Base-by-base conservation (phyloP, 2,329 filamentous ascomycete species). In the Ramichloridium luteum region DNA sequence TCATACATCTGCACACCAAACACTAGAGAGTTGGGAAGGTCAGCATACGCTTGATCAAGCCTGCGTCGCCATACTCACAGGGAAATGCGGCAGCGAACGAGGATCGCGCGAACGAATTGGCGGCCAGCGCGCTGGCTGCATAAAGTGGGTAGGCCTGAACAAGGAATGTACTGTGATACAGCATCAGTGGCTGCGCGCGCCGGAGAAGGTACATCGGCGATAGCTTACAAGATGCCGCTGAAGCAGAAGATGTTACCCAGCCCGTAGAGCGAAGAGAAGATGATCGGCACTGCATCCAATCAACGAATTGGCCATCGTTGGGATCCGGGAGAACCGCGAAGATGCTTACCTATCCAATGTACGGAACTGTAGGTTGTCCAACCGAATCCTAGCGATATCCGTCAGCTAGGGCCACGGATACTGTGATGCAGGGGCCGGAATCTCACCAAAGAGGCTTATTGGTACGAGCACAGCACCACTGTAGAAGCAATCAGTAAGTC, bases 391-490 rank as follows among this genome's bases (percentile, higher is more conserved):
- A n/a, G n/a, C n/a, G n/a, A n/a, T n/a, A n/a, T n/a, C n/a, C n/a
- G n/a, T n/a, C n/a, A n/a, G n/a, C n/a, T n/a, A n/a, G n/a, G n/a
- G n/a, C n/a, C n/a, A n/a, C n/a, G n/a, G n/a, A n/a, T n/a, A n/a
- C n/a, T n/a, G n/a, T n/a, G n/a, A n/a, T n/a, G n/a, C n/a, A n/a
- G n/a, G n/a, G n/a, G n/a, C n/a, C n/a, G n/a, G n/a, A n/a, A 25
- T 47, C 59, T 55, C 51, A 65, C 82, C 80, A 56, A 94, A 93
- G 11, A 96, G 60, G 5, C 83, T 82, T 34, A 80, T 63, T 4
- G 85, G 82, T 17, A 90, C 82, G 6, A 93, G 58, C 27, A 84
- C 57, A 1, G 76, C 76, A n/a, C 86, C 88, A 6, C 49, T 52
- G 35, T 37, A 18, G 36, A 34, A 35, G 36, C 27, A 29, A 39